Evolutionary conservation across 2,329 filamentous ascomycete species (phyloP), one percentile per base, ranked within the genome.

Genomic region (Rhexocercosporidium sp.): DNA sequence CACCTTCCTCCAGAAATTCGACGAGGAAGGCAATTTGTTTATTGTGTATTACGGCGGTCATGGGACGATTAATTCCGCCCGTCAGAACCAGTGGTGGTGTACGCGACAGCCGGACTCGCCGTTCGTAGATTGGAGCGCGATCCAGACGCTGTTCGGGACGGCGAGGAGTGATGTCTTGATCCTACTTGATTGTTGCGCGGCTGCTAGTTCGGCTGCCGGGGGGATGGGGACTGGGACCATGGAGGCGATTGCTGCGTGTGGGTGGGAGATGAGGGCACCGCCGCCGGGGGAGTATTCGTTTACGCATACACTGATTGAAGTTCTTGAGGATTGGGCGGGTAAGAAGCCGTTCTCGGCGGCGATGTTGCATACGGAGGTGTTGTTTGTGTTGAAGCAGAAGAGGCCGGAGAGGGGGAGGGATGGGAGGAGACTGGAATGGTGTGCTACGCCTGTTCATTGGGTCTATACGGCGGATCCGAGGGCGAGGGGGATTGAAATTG

Each of bases 381-480:
- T 88, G 18, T 86, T 86, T n/a, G 84, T 86, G 2, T 74, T 88
- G 1, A 88, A 88, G 72, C 86, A 88, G 68, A 86, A 86, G 5
- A 79, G 86, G 8, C 86, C 85, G 22, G 84, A 69, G 46, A 54
- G 87, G 70, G 81, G 83, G 65, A 83, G 85, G 71, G 86, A 88
- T 69, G 86, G 86, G 62, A 85, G 83, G 75, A 81, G 83, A 20
- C 86, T 86, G 56, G 86, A 88, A 72, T 84, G 84, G 41, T 82
- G 86, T 46, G 86, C 85, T 1, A 88, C 86, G 0, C 86, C 86
- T 0, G 85, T 88, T 4, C 86, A 88, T 71, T 88, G 88, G 71
- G 88, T 88, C 84, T 88, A 88, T 85, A 88, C 86, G 1, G 81
- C 84, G 20, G 87, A 88, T 66, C 85, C 88, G 73, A 85, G 81